These are phyloP conservation scores for Tolypocladium album DNA, from an alignment of 2,329 filamentous ascomycete species.

Conservation along the genomic window DNA sequence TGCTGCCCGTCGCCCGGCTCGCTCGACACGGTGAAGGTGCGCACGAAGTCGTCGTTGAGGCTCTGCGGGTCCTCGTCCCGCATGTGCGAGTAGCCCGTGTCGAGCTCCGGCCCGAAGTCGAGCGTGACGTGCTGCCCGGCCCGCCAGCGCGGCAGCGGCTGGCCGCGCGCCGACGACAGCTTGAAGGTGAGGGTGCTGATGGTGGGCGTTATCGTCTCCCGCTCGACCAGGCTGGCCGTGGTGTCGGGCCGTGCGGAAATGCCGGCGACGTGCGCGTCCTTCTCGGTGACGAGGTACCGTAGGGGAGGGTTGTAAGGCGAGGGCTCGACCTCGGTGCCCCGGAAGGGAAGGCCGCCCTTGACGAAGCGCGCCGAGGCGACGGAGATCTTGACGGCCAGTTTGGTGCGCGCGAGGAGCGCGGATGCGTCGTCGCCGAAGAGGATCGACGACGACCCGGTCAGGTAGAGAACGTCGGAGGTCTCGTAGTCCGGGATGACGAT, in stretches of 20 bases:
- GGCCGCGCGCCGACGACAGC: constrained; percentile 12
- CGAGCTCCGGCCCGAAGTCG: constrained; percentile 58
- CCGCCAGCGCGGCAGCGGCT: constrained; percentile 33
- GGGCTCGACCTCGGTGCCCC: constrained; percentile 44
- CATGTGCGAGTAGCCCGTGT: constrained; percentile 74
- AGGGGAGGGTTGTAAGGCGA: constrained; percentile 75
- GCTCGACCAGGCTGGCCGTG: constrained; percentile 45
- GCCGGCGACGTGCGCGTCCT: constrained; percentile 8
- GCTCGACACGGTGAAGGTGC: constrained; percentile 74
- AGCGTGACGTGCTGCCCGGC: constrained; percentile 72
- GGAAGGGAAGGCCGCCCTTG: constrained; percentile 54
- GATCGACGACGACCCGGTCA: constrained; percentile 58
- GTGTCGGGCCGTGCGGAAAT: constrained; percentile 7
- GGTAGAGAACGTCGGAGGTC: constrained; percentile 62
- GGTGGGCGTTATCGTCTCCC: constrained; percentile 51
- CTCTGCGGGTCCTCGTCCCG: constrained; percentile 66
- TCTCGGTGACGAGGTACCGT: constrained; percentile 53
- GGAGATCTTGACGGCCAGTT: constrained; percentile 60
- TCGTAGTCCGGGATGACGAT: constrained; percentile 65
- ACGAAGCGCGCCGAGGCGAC: constrained; percentile 54
- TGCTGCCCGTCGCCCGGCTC: constrained; percentile 27
- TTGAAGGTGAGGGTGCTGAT: constrained; percentile 53
- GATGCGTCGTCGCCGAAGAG: constrained; percentile 54
- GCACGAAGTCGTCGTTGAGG: constrained; percentile 74
- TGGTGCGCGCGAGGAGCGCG: constrained; percentile 54